Percentiles rank a stretch among this genome's conserved stretches.
These are phyloP conservation scores for Chrysochromulina tobinii DNA, from an alignment of 78 protist species.

Conservation along the genomic window DNA sequence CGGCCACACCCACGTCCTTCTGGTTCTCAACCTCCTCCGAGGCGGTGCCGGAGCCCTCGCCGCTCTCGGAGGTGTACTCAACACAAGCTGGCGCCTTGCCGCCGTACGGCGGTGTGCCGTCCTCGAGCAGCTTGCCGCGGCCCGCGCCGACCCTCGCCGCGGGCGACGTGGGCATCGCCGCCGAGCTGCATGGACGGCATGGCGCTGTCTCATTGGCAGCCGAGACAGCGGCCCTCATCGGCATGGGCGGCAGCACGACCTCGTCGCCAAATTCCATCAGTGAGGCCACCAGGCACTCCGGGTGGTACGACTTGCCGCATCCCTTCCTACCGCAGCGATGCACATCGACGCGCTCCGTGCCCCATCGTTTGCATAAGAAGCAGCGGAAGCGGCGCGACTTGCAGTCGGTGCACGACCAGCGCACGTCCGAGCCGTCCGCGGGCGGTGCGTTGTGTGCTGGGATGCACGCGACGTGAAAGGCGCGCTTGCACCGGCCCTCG, in stretches of 20 bases:
- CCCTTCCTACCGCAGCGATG: neutral
- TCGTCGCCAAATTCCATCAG: neutral
- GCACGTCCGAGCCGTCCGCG: neutral
- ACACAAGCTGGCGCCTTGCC: neutral
- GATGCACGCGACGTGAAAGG: neutral
- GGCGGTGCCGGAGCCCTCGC: too few relatives aligned
- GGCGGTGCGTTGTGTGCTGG: neutral
- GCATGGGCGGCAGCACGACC: too few relatives aligned
- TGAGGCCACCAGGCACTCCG: neutral
- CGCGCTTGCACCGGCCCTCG: neutral
- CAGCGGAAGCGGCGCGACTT: neutral
- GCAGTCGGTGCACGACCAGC: neutral
- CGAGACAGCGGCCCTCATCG: too few relatives aligned
- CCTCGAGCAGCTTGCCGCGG: neutral
- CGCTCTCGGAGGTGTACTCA: too few relatives aligned
- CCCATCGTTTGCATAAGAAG: neutral
- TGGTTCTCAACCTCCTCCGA: too few relatives aligned
- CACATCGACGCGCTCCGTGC: neutral
- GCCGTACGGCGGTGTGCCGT: neutral
- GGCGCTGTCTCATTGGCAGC: too few relatives aligned
- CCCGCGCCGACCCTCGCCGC: too few relatives aligned
- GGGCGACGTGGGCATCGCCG: neutral
- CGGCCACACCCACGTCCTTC: too few relatives aligned
- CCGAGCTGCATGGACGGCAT: too few relatives aligned
- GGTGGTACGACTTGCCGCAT: neutral